Evolutionary conservation across 2,329 filamentous ascomycete genomes (phyloP), one percentile per base, ranked within the genome.

Genomic region (Penicillium sclerotiorum): DNA sequence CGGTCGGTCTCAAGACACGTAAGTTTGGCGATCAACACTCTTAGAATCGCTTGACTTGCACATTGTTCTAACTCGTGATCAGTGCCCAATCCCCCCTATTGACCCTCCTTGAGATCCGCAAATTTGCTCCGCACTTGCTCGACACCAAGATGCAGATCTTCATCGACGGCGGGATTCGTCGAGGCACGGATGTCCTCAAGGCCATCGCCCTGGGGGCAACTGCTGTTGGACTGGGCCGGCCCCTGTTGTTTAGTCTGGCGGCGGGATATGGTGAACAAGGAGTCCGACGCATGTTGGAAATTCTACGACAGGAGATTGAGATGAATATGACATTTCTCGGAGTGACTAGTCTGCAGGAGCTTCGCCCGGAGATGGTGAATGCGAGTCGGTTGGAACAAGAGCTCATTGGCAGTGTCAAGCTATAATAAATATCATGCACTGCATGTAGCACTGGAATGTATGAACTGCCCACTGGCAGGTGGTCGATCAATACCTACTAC

Each of bases 181-280:
- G 84, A 15, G 86, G 86, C 0, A 82, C 83, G 0, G 85, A 89
- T 60, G 80, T 88, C 3, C 76, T 89, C 57, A 88, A 88, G 65
- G 84, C 83, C 0, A 61, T 88, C 9, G 85, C 83, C 45, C 69
- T 88, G 0, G 86, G 86, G 0, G 85, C 84, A 0, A 84, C 73
- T 45, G 84, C 81, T 0, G 85, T 85, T 0, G 84, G 84, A 0
- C 70, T 89, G 8, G 86, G 85, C 0, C 71, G 85, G 15, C 81
- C 81, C 0, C 81, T 85, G 46, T 56, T 87, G 35, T 87, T 79
- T 59, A 79, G 80, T 1, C 60, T 86, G 51, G 80, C 78, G 13
- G 59, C 58, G 0, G 63, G 66, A n/a, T 88, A 87, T 58, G 85
- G 85, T 1, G 74, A 75, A 50, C 72, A 71, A 76, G 85, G 55